These are phyloP conservation scores for Raddia distichophylla DNA, from an alignment of 176 grass and related monocot species.

Conservation along the genomic window DNA sequence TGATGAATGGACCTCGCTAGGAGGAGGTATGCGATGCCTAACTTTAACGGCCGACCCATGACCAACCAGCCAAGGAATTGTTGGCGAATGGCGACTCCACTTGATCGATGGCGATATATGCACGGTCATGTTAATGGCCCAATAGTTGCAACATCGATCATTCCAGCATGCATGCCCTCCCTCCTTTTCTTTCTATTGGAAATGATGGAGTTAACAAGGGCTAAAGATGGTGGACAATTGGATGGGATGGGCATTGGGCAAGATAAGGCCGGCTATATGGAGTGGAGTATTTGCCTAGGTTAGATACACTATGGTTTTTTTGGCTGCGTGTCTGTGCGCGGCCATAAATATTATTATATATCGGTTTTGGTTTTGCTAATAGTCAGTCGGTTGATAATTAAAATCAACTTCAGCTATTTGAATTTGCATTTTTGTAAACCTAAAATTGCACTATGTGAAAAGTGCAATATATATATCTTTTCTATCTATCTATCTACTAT, in stretches of 20 bases:
- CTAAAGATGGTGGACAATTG: conserved; percentile 9
- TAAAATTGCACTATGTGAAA: no score
- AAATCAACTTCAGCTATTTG: no score
- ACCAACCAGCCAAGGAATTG: conserved; percentile 16
- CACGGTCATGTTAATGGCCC: neutral
- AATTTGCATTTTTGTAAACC: no score
- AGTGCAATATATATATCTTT: no score
- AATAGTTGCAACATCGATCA: neutral
- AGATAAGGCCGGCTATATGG: neutral
- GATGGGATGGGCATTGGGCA: conserved; percentile 38
- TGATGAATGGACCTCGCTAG: neutral
- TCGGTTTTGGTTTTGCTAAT: no score
- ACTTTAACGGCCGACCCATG: conserved; percentile 38
- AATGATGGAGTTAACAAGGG: conserved; percentile 20
- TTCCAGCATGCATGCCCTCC: neutral
- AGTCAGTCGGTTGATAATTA: no score
- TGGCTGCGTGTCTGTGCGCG: no score
- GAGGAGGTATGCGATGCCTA: neutral
- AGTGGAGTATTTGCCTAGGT: conserved; percentile 18
- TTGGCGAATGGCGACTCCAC: conserved; percentile 15
- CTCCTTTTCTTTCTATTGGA: neutral
- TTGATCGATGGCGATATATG: conserved; percentile 25
- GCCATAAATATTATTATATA: no score
- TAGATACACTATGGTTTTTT: no score
- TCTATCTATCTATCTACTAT: no score